Percentiles rank a stretch among this genome's conserved stretches.
These are phyloP conservation scores for Cyclocybe cylindracea DNA, from an alignment of 768 basidiomycete genomes.

Conservation along the genomic window DNA sequence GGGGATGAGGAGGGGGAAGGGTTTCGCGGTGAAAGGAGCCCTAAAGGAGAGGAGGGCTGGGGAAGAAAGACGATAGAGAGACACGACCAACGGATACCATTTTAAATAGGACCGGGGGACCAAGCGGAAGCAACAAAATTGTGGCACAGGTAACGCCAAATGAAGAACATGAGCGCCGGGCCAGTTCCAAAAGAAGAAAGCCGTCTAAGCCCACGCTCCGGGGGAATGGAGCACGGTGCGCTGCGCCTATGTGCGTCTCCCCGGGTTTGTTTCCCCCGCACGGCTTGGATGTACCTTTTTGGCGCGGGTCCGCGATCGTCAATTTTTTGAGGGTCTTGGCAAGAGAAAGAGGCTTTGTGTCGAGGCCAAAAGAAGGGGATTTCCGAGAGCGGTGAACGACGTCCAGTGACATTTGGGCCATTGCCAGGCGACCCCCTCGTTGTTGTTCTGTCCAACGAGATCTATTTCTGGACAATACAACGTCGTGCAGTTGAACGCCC, in stretches of 20 bases:
- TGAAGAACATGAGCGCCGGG: slow-evolving; percentile 1
- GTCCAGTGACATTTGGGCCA: not conserved
- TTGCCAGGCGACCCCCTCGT: not conserved
- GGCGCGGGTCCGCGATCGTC: not conserved
- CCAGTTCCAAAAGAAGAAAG: too few species aligned
- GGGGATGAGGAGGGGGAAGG: slow-evolving; percentile 7
- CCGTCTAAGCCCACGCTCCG: too few species aligned
- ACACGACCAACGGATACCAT: not conserved
- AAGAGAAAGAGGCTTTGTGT: not conserved
- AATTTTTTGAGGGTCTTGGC: not conserved
- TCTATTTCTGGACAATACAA: slow-evolving; percentile 14
- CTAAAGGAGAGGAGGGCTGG: slow-evolving; percentile 6
- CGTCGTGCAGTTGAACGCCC: too few species aligned
- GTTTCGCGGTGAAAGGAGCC: not conserved
- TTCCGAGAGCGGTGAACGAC: slow-evolving; percentile 3
- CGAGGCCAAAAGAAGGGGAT: not conserved
- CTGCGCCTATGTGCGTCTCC: too few species aligned
- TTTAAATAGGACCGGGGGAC: not conserved
- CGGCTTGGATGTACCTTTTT: not conserved
- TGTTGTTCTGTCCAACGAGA: not conserved
- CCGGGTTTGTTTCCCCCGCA: too few species aligned
- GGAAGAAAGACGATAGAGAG: not conserved
- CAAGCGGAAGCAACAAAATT: not conserved
- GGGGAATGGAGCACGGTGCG: too few species aligned
- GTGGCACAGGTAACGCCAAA: slow-evolving; percentile 6